Conservation (phyloP, 805 yeast genomes). For the Candida koratica region DNA sequence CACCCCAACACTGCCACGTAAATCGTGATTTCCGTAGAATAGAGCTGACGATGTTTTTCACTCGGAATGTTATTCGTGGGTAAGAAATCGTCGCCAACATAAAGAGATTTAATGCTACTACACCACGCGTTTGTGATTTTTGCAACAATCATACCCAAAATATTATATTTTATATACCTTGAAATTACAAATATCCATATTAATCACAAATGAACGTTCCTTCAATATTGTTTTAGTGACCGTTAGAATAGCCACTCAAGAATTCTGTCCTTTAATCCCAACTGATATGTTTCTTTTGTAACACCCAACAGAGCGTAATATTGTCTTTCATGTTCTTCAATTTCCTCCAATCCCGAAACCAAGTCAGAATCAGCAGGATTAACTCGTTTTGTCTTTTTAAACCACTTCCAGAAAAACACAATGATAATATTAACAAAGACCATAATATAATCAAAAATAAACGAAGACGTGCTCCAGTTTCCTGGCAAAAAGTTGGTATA, state of each 20-base stretch:
- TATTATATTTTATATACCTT: no score
- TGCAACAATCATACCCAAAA: no score
- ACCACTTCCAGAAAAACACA: constrained; percentile 32
- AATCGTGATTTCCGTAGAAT: no score
- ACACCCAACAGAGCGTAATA: constrained; percentile 11
- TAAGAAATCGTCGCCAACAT: no score
- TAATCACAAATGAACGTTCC: no score
- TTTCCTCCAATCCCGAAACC: constrained; percentile 40
- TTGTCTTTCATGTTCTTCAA: constrained; percentile 47
- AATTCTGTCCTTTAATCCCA: constrained; percentile 6
- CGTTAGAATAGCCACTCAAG: constrained; percentile 13
- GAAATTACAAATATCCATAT: no score
- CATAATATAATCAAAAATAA: constrained; percentile 70
- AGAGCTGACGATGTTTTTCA: no score
- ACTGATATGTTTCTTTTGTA: constrained; percentile 6
- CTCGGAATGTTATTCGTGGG: no score
- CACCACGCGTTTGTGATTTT: no score
- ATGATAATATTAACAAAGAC: constrained; percentile 45
- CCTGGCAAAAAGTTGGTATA: constrained; percentile 62
- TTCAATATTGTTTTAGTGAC: no score
- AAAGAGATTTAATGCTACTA: no score
- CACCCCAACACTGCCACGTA: no score
- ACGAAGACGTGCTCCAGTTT: constrained; percentile 55
- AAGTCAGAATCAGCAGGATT: constrained; percentile 46
- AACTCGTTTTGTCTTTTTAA: constrained; percentile 33